Evolutionary conservation across 805 yeast genomes (phyloP), one percentile per base, ranked within the genome.

Genomic region (Wickerhamiella kurtzmanii): DNA sequence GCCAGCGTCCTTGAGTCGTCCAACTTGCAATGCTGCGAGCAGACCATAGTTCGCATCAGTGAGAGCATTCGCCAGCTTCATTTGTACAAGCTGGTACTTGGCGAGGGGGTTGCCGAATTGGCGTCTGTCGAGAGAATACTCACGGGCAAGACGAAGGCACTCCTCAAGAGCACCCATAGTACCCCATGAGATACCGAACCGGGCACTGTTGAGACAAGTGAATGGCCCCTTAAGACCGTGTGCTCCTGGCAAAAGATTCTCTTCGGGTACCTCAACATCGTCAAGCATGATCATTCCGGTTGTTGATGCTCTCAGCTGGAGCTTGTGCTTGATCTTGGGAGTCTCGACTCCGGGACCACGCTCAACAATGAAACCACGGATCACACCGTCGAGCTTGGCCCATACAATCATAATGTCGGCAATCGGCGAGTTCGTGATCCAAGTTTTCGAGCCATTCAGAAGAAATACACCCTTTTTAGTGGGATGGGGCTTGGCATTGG

Each of bases 371-470:
- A 68, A 68, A 2, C 72, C 72, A 18, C 72, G 64, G 43, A 68
- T 62, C 46, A 52, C 58, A 22, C 71, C 72, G 51, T 68, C 70
- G 4, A 68, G 60, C 50, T 68, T 68, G 38, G 70, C 72, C 72
- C 72, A 68, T 11, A 68, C 68, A 2, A 68, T 55, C 25, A 64
- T 44, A 8, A 68, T 54, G 44, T 68, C 72, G 22, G 72, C 72
- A 49, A 68, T 66, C n/a, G 72, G 72, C 2, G 72, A 60, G 58
- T 68, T 68, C 43, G 72, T 68, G 60, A 68, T 68, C 72, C 72
- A 68, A 44, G 58, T 67, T 54, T 68, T 68, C 39, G 70, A 61
- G 5, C 72, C 72, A 35, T 57, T 57, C 28, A 68, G 60, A 15
- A 68, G 55, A 47, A 64, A 67, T 16, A 64, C 69, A 22, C 68